Evolutionary conservation across 169 alveolate species (phyloP).

Genomic region (Eimeria praecox): DNA sequence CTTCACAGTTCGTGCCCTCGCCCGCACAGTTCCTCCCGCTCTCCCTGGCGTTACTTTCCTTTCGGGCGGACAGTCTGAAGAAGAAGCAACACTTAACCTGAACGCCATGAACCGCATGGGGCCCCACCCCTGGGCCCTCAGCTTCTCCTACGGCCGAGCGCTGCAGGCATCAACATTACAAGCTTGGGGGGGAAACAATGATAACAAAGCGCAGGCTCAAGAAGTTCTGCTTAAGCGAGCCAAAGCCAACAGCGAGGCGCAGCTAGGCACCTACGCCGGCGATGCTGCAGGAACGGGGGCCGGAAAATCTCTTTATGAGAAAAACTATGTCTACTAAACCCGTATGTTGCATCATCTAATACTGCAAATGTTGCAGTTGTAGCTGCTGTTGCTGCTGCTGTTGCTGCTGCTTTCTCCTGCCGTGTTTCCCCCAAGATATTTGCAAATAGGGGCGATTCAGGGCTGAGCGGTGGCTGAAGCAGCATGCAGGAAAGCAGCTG

Average conservation of each 20-base stretch:
- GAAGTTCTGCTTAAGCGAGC: conserved; percentile 96
- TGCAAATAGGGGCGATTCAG: no score
- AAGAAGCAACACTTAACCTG: conserved; percentile 97
- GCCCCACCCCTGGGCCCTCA: conserved; percentile 96
- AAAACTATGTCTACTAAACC: conserved; percentile 86
- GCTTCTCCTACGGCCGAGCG: conserved; percentile 99
- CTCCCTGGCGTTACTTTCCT: conserved; percentile 96
- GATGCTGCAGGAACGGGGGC: conserved; percentile 88
- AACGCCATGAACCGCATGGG: conserved; percentile 96
- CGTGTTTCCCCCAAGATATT: no score
- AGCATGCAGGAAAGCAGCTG: no score
- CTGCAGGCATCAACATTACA: conserved; percentile 97
- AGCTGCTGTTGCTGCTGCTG: conserved; percentile 15
- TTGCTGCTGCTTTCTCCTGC: neutral
- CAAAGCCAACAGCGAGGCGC: conserved; percentile 98
- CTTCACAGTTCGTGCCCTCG: conserved; percentile 96
- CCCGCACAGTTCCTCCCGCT: conserved; percentile 93
- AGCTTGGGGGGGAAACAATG: conserved; percentile 97
- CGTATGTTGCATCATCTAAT: no score
- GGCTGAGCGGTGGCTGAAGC: neutral
- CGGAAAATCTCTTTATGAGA: conserved; percentile 86
- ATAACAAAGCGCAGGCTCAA: conserved; percentile 97
- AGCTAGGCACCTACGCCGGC: conserved; percentile 94
- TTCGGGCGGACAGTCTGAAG: conserved; percentile 99
- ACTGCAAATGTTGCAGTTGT: neutral